Evolutionary conservation across 1,139 yeast species (phyloP).

Genomic region (Yueomyces sp.): DNA sequence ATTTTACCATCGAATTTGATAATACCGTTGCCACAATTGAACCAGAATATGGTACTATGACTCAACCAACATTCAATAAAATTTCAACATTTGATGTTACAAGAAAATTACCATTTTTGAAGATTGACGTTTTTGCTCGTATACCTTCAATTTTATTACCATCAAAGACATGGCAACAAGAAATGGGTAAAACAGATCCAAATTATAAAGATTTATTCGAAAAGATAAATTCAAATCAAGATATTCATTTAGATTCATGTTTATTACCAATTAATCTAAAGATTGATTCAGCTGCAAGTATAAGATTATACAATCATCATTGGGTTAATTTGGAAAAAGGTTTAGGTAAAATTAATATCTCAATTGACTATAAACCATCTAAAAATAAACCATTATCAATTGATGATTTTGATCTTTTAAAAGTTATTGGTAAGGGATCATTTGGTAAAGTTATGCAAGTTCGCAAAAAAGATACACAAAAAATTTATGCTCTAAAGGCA

Average conservation of each 20-base stretch:
- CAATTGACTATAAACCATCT: constrained; percentile 67
- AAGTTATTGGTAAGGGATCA: constrained; percentile 94
- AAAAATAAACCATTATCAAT: constrained; percentile 60
- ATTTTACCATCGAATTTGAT: constrained; percentile 63
- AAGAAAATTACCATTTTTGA: constrained; percentile 38
- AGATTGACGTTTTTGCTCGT: constrained; percentile 61
- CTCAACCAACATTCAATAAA: constrained; percentile 63
- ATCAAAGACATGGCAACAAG: constrained; percentile 26
- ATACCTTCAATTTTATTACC: constrained; percentile 56
- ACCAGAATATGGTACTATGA: constrained; percentile 58
- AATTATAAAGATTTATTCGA: constrained; percentile 22
- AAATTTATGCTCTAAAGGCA: constrained; percentile 86
- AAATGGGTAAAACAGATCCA: constrained; percentile 12
- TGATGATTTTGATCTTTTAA: constrained; percentile 81
- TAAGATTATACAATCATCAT: constrained; percentile 34
- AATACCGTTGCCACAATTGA: constrained; percentile 70
- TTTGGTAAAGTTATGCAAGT: constrained; percentile 99
- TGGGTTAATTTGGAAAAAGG: constrained; percentile 27
- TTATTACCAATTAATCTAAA: constrained; percentile 24
- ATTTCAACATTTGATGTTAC: constrained; percentile 87
- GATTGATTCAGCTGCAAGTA: constrained; percentile 24
- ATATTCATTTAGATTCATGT: constrained; percentile 27
- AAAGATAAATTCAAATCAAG: constrained; percentile 26
- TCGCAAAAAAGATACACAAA: constrained; percentile 82
- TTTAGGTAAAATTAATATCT: constrained; percentile 37